phyloP scores from a whole-genome alignment of 2,329 filamentous ascomycete species.

The Bisporella sp. region DNA sequence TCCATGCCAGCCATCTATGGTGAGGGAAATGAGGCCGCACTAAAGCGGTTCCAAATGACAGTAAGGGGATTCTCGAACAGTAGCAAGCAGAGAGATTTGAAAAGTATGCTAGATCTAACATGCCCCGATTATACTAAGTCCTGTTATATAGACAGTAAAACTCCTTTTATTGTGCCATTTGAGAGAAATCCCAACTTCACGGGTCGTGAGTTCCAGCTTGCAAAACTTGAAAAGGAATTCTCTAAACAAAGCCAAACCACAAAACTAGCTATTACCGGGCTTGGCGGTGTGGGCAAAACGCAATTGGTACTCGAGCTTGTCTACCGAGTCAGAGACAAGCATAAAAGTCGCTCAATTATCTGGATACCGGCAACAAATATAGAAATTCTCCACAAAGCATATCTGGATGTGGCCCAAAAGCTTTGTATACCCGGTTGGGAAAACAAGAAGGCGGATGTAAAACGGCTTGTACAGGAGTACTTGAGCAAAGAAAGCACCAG shows the following conservation, averaged over 20 bases:
- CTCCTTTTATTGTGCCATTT: neutral
- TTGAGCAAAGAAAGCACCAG: neutral
- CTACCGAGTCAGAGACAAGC: neutral
- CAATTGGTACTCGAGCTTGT: neutral
- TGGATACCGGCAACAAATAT: slow-evolving; percentile 1
- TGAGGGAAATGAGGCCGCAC: neutral
- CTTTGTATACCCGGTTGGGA: neutral
- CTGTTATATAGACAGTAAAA: neutral
- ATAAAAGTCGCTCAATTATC: neutral
- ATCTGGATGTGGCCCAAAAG: neutral
- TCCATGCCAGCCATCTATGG: neutral
- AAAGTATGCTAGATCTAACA: neutral
- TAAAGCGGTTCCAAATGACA: neutral
- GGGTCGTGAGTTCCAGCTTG: neutral
- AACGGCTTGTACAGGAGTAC: neutral
- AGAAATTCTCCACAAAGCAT: neutral
- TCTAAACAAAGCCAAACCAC: neutral
- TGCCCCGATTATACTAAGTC: neutral
- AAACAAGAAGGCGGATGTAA: neutral
- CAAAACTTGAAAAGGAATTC: neutral
- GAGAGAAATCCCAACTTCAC: slow-evolving; percentile 1
- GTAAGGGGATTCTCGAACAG: neutral
- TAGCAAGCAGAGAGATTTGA: neutral
- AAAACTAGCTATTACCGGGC: neutral
- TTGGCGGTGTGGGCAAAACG: neutral